Evolutionary conservation across 2,329 filamentous ascomycete genomes (phyloP), one percentile per base, ranked within the genome.

Genomic region (Fusarium stilboides): DNA sequence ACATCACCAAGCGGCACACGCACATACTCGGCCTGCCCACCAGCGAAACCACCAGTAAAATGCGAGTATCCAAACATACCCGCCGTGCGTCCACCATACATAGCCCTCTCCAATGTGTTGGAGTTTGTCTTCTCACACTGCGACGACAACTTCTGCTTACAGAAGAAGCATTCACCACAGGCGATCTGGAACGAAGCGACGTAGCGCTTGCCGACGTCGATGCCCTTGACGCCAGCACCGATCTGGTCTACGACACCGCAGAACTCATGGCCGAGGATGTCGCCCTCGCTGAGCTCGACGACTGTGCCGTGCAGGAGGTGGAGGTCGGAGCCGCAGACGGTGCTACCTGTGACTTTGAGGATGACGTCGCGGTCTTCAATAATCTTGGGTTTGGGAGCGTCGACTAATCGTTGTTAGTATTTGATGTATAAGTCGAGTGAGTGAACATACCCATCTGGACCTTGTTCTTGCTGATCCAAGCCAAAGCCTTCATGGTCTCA

Each of bases 121-220:
- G 89, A 82, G 78, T 94, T 96, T 1, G 93, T 97, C 78, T 84
- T 88, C 74, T 94, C 92, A 77, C 94, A 97, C 74, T 93, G 90
- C 17, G 91, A 94, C 0, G 90, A 92, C 2, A 93, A 84, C 78
- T 94, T 93, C 80, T 92, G 87, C 69, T 91, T 86, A 83, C 94
- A 97, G 78, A 90, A 94, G 79, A 88, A 91, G 82, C 94, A 97
- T 56, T 84, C 81, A 9, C 87, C 87, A 64, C 87, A 89, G 0
- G 93, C 92, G 75, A 97, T 96, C 78, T 96, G 93, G 83, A 97
- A 97, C 12, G 90, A 92, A 1, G 92, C 93, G 2, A 97, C 94
- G 20, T 96, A 94, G 31, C 94, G 84, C 70, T 89, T 86, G 15
- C 90, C 91, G 9, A 83, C 78, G 62, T 88, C 79, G 47, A 90